A percentile compares a stretch with the other conserved stretches of the same genome.
Evolutionary conservation across 2,329 filamentous ascomycete species (phyloP).

Genomic region (Aureobasidium sp.): DNA sequence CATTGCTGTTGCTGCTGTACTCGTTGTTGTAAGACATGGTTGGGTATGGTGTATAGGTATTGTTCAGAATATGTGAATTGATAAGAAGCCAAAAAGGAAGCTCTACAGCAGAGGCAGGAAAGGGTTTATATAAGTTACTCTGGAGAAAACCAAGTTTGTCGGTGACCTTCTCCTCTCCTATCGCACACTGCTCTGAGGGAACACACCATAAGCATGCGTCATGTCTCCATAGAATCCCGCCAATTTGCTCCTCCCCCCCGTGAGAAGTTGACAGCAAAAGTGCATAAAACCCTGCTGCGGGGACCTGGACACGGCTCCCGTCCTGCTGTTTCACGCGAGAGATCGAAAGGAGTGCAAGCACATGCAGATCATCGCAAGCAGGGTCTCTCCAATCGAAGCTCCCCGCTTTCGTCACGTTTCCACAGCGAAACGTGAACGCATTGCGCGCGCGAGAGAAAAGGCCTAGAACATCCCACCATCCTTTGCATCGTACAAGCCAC

Average conservation of each 20-base stretch:
- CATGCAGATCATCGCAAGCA: background rate
- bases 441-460: too few relatives aligned
- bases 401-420: conserved; percentile 3
- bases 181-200: background rate
- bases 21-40: conserved; percentile 12
- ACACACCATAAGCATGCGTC: background rate
- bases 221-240: background rate
- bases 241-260: background rate
- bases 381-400: conserved; percentile 4
- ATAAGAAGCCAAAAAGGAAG: background rate
- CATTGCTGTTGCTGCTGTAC: conserved; percentile 1
- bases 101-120: background rate
- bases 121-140: background rate
- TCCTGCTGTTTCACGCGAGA: background rate
- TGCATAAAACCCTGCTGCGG: background rate
- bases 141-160: background rate
- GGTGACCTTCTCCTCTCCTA: too few relatives aligned
- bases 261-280: background rate
- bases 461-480: background rate
- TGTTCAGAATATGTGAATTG: background rate
- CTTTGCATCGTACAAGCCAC: background rate
- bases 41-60: background rate
- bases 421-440: background rate
- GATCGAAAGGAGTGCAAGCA: background rate
- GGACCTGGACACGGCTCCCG: background rate